Evolutionary conservation across 2,329 filamentous ascomycete genomes (phyloP).

Genomic region (Trichophyton benhamiae): DNA sequence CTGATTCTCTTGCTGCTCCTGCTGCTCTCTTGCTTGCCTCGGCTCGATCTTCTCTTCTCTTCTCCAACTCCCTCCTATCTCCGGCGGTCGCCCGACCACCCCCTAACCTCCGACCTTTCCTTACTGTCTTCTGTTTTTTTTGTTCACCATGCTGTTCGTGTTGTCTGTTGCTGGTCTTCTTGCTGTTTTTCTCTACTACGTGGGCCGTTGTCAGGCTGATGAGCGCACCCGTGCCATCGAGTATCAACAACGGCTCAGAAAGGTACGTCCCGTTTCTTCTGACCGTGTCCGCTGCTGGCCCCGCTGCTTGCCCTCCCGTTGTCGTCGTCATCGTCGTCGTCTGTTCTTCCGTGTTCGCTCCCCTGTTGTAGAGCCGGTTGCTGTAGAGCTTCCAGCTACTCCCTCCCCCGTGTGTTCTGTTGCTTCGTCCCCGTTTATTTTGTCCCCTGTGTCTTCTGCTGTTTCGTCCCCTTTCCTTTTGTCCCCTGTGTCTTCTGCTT

Average conservation of each 20-base stretch:
- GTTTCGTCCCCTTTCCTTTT: background rate
- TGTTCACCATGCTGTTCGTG: background rate
- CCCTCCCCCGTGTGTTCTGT: background rate
- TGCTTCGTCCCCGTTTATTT: background rate
- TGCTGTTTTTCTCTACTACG: constrained; percentile 1
- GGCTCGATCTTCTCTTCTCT: too few species aligned
- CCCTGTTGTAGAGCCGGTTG: background rate
- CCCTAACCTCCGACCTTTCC: background rate
- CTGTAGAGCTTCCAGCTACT: background rate
- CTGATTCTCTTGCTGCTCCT: background rate
- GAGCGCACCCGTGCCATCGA: background rate
- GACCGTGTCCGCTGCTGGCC: background rate
- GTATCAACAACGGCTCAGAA: background rate
- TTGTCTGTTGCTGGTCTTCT: background rate
- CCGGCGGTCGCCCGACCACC: background rate
- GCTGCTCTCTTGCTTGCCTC: too few species aligned
- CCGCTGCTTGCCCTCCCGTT: background rate
- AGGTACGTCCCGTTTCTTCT: constrained; percentile 1
- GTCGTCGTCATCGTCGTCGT: background rate
- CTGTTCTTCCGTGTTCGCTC: background rate
- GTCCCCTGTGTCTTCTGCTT: background rate
- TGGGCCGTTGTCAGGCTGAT: background rate
- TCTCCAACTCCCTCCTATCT: too few species aligned
- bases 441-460: background rate
- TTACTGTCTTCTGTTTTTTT: background rate